These are phyloP conservation scores for Chlamydomonas urium DNA, from an alignment of 139 green algal species.

Conservation along the genomic window DNA sequence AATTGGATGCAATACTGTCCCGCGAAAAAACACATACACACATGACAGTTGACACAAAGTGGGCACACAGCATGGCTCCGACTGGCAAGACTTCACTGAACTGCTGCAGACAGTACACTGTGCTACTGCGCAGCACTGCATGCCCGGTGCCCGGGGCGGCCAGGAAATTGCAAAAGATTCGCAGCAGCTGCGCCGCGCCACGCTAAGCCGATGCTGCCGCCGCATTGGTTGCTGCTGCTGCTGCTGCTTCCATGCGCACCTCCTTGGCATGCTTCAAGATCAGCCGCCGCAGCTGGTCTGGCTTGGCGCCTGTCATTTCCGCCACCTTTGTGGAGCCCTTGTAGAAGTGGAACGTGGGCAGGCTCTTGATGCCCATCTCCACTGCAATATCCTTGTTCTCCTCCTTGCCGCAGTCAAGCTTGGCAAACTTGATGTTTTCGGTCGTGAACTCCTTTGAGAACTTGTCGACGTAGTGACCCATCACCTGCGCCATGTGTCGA, in stretches of 20 bases:
- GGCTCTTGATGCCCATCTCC: constrained; percentile 19
- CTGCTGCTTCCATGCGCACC: too few relatives aligned
- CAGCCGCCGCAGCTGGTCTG: background rate
- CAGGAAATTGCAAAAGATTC: background rate
- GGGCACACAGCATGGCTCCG: too few relatives aligned
- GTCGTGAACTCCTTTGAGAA: background rate
- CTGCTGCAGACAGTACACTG: too few relatives aligned
- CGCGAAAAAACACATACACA: too few relatives aligned
- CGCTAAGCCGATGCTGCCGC: too few relatives aligned
- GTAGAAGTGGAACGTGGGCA: constrained; percentile 32
- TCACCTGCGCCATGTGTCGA: background rate
- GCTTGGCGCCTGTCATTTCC: background rate
- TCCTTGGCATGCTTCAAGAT: too few relatives aligned
- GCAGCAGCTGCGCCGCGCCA: background rate
- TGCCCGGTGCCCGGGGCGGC: too few relatives aligned
- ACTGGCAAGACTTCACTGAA: too few relatives aligned
- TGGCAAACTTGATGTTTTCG: background rate
- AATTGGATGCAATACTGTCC: too few relatives aligned
- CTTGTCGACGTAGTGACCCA: background rate
- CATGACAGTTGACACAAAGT: too few relatives aligned
- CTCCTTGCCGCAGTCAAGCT: constrained; percentile 1
- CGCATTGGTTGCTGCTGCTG: too few relatives aligned
- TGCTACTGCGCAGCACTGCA: too few relatives aligned
- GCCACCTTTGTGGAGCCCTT: background rate
- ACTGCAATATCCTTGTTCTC: constrained; percentile 20